These are phyloP conservation scores for Sungouiella thailandica DNA, from an alignment of 805 yeast genomes.

Conservation along the genomic window DNA sequence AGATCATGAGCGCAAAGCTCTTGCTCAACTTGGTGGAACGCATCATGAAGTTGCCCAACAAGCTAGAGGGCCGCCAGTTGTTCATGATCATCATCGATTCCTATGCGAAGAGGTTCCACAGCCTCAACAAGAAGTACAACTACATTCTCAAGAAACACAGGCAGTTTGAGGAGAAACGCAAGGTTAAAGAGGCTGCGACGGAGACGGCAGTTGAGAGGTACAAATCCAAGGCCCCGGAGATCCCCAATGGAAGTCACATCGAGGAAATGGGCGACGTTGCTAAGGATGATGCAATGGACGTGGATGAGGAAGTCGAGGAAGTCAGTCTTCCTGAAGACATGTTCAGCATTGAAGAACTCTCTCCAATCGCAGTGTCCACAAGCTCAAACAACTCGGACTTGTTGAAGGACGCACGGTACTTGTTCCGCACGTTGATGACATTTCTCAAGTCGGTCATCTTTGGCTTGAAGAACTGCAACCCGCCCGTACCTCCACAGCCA, in stretches of 20 bases:
- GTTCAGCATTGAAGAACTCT: slow-evolving; percentile 32
- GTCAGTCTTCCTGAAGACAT: slow-evolving; percentile 17
- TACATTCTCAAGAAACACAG: slow-evolving; percentile 61
- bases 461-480: slow-evolving; percentile 85
- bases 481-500: slow-evolving; percentile 53
- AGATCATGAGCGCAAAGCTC: slow-evolving; percentile 93
- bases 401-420: slow-evolving; percentile 79
- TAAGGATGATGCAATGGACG: slow-evolving; percentile 9
- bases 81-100: slow-evolving; percentile 84
- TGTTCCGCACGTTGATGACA: slow-evolving; percentile 84
- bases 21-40: slow-evolving; percentile 84
- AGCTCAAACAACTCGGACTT: slow-evolving; percentile 49
- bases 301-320: slow-evolving; percentile 12
- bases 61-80: slow-evolving; percentile 76
- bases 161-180: slow-evolving; percentile 42
- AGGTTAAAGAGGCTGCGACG: slow-evolving; percentile 36
- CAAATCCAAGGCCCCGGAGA: slow-evolving; percentile 19
- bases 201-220: slow-evolving; percentile 38
- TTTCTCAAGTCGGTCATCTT: slow-evolving; percentile 86
- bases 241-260: background rate
- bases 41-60: slow-evolving; percentile 74
- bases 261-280: background rate
- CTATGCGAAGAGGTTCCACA: slow-evolving; percentile 74
- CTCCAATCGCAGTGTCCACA: slow-evolving; percentile 59
- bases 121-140: slow-evolving; percentile 67